A percentile compares a stretch with the other conserved stretches of the same genome.
Conservation (phyloP, 2,329 filamentous ascomycete species). For the Pseudogymnoascus sp. region DNA sequence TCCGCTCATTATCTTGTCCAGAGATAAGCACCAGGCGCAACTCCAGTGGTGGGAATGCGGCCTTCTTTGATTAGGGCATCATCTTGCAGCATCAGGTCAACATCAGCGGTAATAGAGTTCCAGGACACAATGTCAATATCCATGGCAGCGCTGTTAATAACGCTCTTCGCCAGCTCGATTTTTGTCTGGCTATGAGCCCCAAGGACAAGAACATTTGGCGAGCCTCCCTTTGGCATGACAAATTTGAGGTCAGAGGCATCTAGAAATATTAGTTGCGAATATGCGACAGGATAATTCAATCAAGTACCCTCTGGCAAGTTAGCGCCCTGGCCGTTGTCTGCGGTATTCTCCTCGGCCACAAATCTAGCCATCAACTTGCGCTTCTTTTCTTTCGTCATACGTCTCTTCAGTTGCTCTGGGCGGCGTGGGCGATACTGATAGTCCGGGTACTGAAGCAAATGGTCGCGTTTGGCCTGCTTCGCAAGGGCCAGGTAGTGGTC, state of each 20-base stretch:
- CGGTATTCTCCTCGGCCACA: not conserved
- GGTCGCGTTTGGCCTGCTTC: conserved; percentile 10
- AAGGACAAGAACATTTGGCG: not conserved
- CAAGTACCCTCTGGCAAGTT: not conserved
- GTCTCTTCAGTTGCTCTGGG: not conserved
- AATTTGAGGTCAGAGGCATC: not conserved
- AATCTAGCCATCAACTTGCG: not conserved
- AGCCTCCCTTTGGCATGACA: not conserved
- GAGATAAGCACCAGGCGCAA: not conserved
- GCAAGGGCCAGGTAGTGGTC: conserved; percentile 5
- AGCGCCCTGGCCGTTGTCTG: not conserved
- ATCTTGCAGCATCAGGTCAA: not conserved
- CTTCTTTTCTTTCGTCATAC: not conserved
- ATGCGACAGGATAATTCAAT: not conserved
- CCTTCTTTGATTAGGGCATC: not conserved
- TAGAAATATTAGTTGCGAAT: not conserved
- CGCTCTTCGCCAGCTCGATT: not conserved
- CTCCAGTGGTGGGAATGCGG: not conserved
- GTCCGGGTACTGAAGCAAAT: conserved; percentile 11
- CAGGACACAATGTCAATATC: not conserved
- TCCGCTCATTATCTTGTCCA: not conserved
- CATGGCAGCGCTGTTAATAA: not conserved
- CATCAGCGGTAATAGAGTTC: not conserved
- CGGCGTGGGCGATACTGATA: conserved; percentile 10
- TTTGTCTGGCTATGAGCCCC: not conserved